Evolutionary conservation across 441 rosid genomes (phyloP).

Genomic region (Isatis lusitanica): DNA sequence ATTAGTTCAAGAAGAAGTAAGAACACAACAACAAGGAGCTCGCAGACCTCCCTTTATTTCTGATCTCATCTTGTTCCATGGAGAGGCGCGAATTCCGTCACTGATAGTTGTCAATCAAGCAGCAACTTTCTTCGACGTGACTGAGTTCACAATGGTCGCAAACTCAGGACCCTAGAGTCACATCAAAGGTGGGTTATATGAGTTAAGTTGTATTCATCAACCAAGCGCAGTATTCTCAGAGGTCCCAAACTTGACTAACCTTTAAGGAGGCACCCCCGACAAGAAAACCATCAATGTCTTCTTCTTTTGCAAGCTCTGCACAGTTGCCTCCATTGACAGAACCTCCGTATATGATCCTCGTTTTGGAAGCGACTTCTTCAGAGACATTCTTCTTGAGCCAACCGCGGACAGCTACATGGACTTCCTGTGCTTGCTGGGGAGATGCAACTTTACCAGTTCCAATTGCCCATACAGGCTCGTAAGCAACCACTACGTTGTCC

Average conservation of each 20-base stretch:
- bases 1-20: constrained; percentile 34
- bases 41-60: constrained; percentile 28
- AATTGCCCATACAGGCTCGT: constrained; percentile 99
- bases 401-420: constrained; percentile 79
- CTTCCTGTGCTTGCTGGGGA: constrained; percentile 95
- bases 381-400: constrained; percentile 94
- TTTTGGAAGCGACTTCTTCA: constrained; percentile 84
- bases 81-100: constrained; percentile 14
- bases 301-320: constrained; percentile 90
- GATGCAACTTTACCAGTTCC: constrained; percentile 98
- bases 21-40: constrained; percentile 28
- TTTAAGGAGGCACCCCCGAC: constrained; percentile 98
- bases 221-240: constrained; percentile 4
- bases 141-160: constrained; percentile 90
- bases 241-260: constrained; percentile 41
- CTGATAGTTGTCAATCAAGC: constrained; percentile 48
- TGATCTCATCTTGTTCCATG: constrained; percentile 21
- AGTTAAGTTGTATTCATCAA: neutral
- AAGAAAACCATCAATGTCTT: constrained; percentile 96
- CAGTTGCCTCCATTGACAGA: constrained; percentile 92
- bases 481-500: constrained; percentile 91
- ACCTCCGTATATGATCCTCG: constrained; percentile 95
- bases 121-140: constrained; percentile 80
- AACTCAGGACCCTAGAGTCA: constrained; percentile 84
- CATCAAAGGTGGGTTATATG: constrained; percentile 2